phyloP scores from a whole-genome alignment of 192 early-diverging fungal genomes.

The Phycomyces nitens region DNA sequence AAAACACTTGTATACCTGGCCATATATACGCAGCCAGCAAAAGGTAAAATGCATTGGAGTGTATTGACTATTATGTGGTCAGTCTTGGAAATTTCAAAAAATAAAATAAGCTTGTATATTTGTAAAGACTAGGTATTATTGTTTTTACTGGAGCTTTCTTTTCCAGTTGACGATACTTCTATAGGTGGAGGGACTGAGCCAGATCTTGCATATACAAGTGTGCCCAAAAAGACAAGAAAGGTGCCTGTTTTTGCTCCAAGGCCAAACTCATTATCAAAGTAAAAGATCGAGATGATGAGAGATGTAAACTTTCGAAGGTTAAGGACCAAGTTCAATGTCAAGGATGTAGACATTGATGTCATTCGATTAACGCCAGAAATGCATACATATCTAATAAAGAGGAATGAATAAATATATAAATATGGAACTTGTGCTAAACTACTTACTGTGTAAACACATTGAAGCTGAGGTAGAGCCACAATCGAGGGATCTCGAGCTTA shows the following conservation, averaged over 20 bases:
- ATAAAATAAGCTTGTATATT: too few species aligned
- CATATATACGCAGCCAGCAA: too few species aligned
- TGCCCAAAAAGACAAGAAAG: slow-evolving; percentile 77
- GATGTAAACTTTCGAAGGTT: slow-evolving; percentile 85
- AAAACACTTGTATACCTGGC: too few species aligned
- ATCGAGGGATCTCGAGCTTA: slow-evolving; percentile 45
- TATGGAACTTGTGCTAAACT: too few species aligned
- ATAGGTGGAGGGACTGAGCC: not conserved
- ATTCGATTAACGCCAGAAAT: slow-evolving; percentile 83
- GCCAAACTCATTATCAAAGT: slow-evolving; percentile 78
- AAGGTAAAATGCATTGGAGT: too few species aligned
- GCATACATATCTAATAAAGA: slow-evolving; percentile 63
- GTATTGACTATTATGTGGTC: too few species aligned
- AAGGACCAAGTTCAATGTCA: slow-evolving; percentile 84
- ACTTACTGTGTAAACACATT: slow-evolving; percentile 82
- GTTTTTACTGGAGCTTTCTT: too few species aligned
- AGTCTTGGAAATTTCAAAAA: too few species aligned
- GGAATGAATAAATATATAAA: not conserved
- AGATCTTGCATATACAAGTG: slow-evolving; percentile 57
- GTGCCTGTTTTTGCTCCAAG: slow-evolving; percentile 62
- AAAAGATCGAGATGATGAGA: slow-evolving; percentile 70
- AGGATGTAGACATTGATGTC: slow-evolving; percentile 70
- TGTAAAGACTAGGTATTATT: too few species aligned
- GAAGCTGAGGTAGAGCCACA: slow-evolving; percentile 69
- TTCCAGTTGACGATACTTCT: too few species aligned